Conservation (phyloP, 2,329 filamentous ascomycete species). For the Sporothrix protearum region DNA sequence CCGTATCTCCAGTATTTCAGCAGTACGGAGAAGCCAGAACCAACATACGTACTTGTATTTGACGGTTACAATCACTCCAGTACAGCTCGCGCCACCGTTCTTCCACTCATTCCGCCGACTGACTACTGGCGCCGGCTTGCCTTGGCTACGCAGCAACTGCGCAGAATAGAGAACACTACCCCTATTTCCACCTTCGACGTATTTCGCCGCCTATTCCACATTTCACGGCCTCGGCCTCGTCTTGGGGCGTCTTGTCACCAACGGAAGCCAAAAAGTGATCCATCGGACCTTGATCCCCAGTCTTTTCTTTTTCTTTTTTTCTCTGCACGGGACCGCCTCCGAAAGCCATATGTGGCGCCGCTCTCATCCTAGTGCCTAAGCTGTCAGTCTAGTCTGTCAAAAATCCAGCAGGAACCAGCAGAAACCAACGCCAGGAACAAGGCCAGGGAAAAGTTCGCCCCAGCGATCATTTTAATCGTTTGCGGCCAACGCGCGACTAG, state of each 20-base stretch:
- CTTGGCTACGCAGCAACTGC: conserved; percentile 14
- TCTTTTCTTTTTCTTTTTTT: background rate
- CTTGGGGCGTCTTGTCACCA: background rate
- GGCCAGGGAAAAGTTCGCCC: background rate
- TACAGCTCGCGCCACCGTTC: background rate
- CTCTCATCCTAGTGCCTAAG: background rate
- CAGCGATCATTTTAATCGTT: conserved; percentile 13
- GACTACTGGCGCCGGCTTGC: background rate
- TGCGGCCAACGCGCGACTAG: background rate
- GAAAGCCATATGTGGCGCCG: background rate
- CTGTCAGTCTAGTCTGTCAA: background rate
- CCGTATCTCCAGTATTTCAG: background rate
- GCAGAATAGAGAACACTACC: conserved; percentile 13
- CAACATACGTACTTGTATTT: background rate
- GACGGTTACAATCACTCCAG: background rate
- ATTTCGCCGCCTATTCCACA: background rate
- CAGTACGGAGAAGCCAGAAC: background rate
- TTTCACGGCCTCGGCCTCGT: background rate
- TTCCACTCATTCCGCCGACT: background rate
- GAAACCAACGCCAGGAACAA: conserved; percentile 8
- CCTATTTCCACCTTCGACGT: background rate
- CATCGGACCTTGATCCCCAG: conserved; percentile 10
- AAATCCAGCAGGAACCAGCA: background rate
- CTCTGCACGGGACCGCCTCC: background rate
- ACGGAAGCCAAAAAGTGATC: background rate